Conservation (phyloP, 208 protist species). For the Trichomonas tenax region DNA sequence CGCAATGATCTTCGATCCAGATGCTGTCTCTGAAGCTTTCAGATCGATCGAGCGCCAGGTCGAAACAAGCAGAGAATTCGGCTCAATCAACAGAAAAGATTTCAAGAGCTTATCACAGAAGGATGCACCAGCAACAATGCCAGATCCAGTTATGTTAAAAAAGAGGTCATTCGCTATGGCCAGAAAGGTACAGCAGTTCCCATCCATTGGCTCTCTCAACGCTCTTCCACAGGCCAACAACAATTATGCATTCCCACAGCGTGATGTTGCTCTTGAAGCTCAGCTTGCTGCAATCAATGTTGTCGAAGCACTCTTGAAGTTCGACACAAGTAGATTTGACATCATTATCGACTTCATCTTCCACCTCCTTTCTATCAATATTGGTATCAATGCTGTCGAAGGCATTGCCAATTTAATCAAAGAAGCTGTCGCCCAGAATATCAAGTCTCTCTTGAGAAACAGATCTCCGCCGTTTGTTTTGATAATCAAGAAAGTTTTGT, state of each 20-base stretch:
- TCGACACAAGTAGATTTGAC: neutral
- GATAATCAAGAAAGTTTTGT: neutral
- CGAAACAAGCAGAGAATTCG: neutral
- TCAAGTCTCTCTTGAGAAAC: neutral
- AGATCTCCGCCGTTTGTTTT: neutral
- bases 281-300: neutral
- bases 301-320: neutral
- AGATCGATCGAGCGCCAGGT: neutral
- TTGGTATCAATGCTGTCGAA: neutral
- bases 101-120: neutral
- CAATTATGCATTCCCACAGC: neutral
- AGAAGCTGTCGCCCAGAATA: neutral
- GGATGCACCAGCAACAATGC: neutral
- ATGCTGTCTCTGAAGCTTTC: neutral
- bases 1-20: neutral
- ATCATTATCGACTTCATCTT: neutral
- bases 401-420: neutral
- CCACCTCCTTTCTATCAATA: neutral
- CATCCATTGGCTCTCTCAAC: neutral
- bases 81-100: neutral
- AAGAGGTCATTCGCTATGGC: neutral
- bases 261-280: neutral
- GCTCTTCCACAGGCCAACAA: neutral
- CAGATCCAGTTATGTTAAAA: neutral
- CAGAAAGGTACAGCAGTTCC: neutral